These are phyloP conservation scores for Thuidium tamariscinum DNA, from an alignment of 225 moss, liverwort and hornwort species.

Conservation along the genomic window DNA sequence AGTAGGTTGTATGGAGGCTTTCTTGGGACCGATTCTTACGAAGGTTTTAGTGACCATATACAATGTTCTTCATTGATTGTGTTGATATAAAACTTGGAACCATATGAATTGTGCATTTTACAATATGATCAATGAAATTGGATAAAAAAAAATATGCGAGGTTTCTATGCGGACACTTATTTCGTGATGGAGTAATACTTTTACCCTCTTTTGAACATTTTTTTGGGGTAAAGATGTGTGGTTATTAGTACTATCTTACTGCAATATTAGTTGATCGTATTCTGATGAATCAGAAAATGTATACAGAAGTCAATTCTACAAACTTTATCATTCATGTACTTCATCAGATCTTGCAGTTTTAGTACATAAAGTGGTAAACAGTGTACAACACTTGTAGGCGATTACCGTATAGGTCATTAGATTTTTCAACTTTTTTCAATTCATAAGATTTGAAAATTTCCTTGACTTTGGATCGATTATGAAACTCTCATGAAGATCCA, in stretches of 20 bases:
- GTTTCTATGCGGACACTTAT: background rate
- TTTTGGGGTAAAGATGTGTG: background rate
- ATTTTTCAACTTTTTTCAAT: background rate
- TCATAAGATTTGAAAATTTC: too few species aligned
- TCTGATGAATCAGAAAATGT: background rate
- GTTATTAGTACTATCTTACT: background rate
- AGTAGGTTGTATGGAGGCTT: background rate
- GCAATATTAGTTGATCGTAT: background rate
- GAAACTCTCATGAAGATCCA: background rate
- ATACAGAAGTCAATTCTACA: background rate
- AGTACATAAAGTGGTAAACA: background rate
- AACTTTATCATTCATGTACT: background rate
- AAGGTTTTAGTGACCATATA: background rate
- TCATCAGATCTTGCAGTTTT: background rate
- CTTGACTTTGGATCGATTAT: background rate
- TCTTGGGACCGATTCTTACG: accelerated
- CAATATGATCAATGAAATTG: background rate
- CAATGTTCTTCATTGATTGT: background rate
- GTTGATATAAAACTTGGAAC: background rate
- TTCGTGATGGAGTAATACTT: background rate
- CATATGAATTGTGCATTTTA: background rate
- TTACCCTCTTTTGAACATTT: background rate
- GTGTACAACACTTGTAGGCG: background rate
- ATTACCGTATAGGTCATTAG: background rate
- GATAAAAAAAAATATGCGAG: too few species aligned